Percentiles rank a stretch among this genome's conserved stretches.
Evolutionary conservation across 2,329 filamentous ascomycete species (phyloP).

Genomic region (Aspergillus sp.): DNA sequence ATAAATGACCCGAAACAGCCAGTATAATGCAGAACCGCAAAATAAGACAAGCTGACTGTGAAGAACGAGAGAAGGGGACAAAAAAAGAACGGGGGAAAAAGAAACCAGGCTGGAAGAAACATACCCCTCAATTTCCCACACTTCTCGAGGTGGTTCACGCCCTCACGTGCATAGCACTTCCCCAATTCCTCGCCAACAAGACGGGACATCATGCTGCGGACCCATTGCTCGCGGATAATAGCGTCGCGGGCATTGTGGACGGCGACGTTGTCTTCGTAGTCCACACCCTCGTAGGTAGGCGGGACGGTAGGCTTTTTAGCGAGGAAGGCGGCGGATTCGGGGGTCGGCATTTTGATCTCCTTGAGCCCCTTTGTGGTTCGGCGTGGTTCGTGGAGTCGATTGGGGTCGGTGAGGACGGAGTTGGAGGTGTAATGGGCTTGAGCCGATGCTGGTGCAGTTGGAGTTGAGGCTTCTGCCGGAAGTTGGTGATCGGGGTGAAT

Average conservation of each 20-base stretch:
- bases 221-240: conserved; percentile 68
- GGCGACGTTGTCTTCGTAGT: conserved; percentile 64
- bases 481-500: conserved; percentile 8
- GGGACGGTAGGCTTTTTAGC: conserved; percentile 65
- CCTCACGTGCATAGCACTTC: conserved; percentile 66
- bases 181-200: conserved; percentile 66
- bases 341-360: conserved; percentile 57
- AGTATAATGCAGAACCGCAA: not conserved
- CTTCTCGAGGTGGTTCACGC: conserved; percentile 68
- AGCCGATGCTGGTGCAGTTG: conserved; percentile 18
- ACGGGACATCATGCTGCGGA: conserved; percentile 67
- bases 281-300: conserved; percentile 66
- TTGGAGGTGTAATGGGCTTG: conserved; percentile 17
- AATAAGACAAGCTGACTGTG: not conserved
- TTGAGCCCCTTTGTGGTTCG: not conserved
- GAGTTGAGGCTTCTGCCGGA: conserved; percentile 8
- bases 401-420: not conserved
- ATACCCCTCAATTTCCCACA: conserved; percentile 65
- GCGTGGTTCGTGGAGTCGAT: not conserved
- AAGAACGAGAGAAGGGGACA: not conserved
- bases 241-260: conserved; percentile 65
- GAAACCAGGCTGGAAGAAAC: conserved; percentile 24
- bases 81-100: not conserved
- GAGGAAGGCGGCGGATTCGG: conserved; percentile 64
- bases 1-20: not conserved